Evolutionary conservation across 495 filamentous ascomycete genomes (phyloP).

Genomic region (Penicillium riverlandense): DNA sequence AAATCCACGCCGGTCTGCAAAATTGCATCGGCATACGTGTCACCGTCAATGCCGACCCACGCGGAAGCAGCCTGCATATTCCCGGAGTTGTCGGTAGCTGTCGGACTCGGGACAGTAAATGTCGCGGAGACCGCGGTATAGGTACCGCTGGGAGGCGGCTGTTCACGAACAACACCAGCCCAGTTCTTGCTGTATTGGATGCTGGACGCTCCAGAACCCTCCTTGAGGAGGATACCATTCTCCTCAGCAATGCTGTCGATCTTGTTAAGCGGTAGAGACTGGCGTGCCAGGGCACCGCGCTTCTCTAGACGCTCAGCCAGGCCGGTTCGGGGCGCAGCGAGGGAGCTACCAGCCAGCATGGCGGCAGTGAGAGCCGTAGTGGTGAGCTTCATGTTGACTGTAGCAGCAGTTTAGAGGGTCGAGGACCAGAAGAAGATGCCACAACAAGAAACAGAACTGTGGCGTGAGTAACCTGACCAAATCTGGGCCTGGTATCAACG

Average conservation of each 20-base stretch:
- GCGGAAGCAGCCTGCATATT: conserved; percentile 44
- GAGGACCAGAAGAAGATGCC: background rate
- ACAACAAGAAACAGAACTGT: background rate
- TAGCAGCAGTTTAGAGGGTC: too few relatives aligned
- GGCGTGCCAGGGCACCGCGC: conserved; percentile 17
- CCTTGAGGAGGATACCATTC: conserved; percentile 12
- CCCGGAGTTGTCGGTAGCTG: conserved; percentile 23
- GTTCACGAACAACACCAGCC: conserved; percentile 48
- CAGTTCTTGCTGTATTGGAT: conserved; percentile 53
- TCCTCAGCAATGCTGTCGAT: conserved; percentile 3
- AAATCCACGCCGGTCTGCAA: conserved; percentile 58
- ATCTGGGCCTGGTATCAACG: background rate
- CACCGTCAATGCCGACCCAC: conserved; percentile 60
- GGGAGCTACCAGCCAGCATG: conserved; percentile 14
- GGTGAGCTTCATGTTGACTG: conserved; percentile 22
- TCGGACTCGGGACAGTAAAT: conserved; percentile 48
- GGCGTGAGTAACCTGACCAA: background rate
- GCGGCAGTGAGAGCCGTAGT: conserved; percentile 13
- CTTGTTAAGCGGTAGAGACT: conserved; percentile 14
- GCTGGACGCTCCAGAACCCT: conserved; percentile 6
- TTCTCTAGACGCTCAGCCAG: conserved; percentile 20
- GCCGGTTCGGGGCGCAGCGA: conserved; percentile 20
- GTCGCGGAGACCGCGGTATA: conserved; percentile 48
- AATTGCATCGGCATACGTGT: conserved; percentile 49
- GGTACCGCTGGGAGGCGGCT: conserved; percentile 31